Base-by-base conservation (phyloP, 2,329 filamentous ascomycete genomes). In the Diaporthe vaccinii region DNA sequence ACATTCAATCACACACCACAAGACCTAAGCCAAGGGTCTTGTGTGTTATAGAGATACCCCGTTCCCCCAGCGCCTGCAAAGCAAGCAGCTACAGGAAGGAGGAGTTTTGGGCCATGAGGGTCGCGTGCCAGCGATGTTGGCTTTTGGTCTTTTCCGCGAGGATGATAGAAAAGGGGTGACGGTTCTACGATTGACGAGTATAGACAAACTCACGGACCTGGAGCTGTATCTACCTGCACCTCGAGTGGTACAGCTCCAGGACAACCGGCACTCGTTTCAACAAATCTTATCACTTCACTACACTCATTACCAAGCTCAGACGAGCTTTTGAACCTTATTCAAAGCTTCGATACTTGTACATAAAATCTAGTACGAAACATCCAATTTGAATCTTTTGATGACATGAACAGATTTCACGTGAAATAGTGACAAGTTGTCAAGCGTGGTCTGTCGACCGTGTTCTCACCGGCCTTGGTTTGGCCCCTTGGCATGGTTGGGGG, bases 151-250 rank as follows among this genome's bases (percentile, higher is more conserved):
- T 51, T 49, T n/a, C n/a, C 31, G n/a, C n/a, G 46, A 72, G 53
- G 58, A 34, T 39, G 34, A 17, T 65, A 34, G 55, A 68, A 41
- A 61, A 46, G 65, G 51, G 25, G 51, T 61, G 72, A 74, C 72
- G 58, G 71, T 53, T 65, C 62, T 44, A 76, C 67, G 75, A 74
- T 59, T 76, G 49, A 74, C 75, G 51, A 65, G 72, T 74, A 72
- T 62, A 70, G 59, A 75, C 28, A 73, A 74, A 75, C 58, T 39
- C 31, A 75, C 68, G 73, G 73, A n/a, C 10, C 41, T 65, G 58
- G 74, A 51, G 34, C 46, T 57, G 25, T 59, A 31, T 28, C 65
- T 41, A 22, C 28, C n/a, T 55, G 49, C 25, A 55, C n/a, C 65
- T 55, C 31, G 65, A 31, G n/a, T 39, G 65, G 65, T 39, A 10